A percentile compares a stretch with the other conserved stretches of the same genome.
Conservation (phyloP, 257 asterid genomes). For the Jasminum sambac region DNA sequence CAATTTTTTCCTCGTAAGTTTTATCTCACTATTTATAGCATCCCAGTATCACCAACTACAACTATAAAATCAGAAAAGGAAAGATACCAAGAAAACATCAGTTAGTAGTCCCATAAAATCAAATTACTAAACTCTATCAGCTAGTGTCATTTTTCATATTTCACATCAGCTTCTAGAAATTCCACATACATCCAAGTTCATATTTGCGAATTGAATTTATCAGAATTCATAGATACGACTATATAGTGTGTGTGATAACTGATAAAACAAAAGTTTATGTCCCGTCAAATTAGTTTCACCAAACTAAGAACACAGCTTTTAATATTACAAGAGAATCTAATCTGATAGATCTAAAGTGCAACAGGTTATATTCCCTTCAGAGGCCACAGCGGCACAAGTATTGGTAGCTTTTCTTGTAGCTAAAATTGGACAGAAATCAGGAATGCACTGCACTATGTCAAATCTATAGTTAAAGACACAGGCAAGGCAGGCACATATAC, state of each 20-base stretch:
- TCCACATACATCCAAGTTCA: background rate
- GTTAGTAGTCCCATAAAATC: background rate
- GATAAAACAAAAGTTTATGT: background rate
- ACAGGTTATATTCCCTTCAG: background rate
- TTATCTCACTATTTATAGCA: background rate
- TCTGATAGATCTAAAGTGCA: background rate
- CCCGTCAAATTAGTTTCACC: background rate
- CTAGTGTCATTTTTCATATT: background rate
- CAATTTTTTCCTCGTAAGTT: background rate
- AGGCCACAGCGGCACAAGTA: background rate
- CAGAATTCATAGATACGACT: background rate
- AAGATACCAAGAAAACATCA: background rate
- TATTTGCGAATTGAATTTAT: background rate
- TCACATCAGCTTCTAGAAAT: background rate
- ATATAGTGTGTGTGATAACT: background rate
- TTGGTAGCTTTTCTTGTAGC: background rate
- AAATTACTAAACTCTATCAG: background rate
- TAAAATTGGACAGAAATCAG: background rate
- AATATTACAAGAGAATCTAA: background rate
- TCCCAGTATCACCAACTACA: background rate
- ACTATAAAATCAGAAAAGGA: background rate
- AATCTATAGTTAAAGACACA: background rate
- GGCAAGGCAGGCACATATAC: constrained; percentile 29
- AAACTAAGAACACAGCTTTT: background rate
- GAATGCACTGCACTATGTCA: constrained; percentile 5